phyloP scores from a whole-genome alignment of 768 basidiomycete genomes.

The Suillus paluster region DNA sequence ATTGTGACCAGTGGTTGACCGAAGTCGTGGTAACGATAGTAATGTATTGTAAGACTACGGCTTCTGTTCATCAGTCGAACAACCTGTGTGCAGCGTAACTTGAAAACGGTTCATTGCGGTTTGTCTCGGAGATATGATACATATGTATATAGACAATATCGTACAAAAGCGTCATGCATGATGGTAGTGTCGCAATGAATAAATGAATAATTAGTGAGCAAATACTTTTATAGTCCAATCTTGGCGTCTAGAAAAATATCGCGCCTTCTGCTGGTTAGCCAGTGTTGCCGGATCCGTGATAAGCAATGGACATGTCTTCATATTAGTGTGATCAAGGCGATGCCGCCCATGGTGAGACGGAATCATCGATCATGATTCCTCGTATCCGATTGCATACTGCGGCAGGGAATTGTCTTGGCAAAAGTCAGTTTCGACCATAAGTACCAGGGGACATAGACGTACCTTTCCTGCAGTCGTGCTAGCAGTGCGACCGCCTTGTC shows the following conservation, averaged over 20 bases:
- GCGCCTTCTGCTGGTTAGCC: conserved; percentile 4
- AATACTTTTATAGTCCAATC: conserved; percentile 12
- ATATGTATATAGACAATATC: conserved; percentile 9
- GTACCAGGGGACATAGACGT: conserved; percentile 24
- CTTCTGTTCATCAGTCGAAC: not conserved
- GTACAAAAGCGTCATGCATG: conserved; percentile 15
- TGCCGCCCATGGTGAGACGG: conserved; percentile 48
- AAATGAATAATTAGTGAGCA: conserved; percentile 14
- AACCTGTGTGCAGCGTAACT: not conserved
- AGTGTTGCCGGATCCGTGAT: not conserved
- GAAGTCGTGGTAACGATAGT: too few relatives aligned
- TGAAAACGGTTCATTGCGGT: not conserved
- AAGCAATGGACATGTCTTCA: not conserved
- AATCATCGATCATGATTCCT: conserved; percentile 78
- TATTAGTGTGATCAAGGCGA: conserved; percentile 18
- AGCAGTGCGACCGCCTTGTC: conserved; percentile 71
- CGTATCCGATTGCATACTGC: conserved; percentile 82
- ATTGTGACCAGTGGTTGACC: too few relatives aligned
- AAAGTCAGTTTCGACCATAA: conserved; percentile 15
- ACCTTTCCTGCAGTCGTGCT: conserved; percentile 75
- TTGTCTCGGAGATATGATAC: conserved; percentile 14
- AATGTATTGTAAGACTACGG: too few relatives aligned
- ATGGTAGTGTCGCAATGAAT: conserved; percentile 13
- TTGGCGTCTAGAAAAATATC: conserved; percentile 12
- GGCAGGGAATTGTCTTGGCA: conserved; percentile 68